phyloP scores from a whole-genome alignment of 129 eudicot species.

The Flaveria trinervia region DNA sequence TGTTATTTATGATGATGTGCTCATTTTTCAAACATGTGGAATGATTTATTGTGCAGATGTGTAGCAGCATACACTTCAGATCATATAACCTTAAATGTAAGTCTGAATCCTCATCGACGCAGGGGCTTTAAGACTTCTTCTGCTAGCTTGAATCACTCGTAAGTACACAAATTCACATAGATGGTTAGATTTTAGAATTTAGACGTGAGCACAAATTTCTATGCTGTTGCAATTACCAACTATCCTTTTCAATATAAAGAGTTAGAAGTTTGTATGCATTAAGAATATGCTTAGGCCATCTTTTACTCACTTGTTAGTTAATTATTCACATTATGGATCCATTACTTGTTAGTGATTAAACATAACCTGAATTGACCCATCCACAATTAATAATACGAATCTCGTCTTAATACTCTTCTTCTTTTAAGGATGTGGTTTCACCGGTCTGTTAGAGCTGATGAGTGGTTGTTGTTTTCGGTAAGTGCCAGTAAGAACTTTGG shows the following conservation, averaged over 20 bases:
- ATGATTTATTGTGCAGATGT: conserved; percentile 51
- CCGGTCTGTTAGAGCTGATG: conserved; percentile 81
- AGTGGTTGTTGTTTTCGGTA: conserved; percentile 82
- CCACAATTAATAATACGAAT: not conserved
- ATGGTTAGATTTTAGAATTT: no score
- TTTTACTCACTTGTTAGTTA: no score
- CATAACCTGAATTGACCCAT: no score
- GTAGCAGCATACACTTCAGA: conserved; percentile 83
- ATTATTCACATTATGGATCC: no score
- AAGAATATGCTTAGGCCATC: no score
- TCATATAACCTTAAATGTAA: conserved; percentile 58
- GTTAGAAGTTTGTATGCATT: no score
- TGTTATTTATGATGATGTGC: not conserved
- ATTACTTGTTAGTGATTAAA: no score
- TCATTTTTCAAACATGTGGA: not conserved
- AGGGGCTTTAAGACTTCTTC: conserved; percentile 56
- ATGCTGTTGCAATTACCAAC: no score
- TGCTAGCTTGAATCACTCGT: conserved; percentile 86
- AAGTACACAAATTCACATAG: conserved; percentile 31
- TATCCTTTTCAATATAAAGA: no score
- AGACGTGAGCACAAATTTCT: no score
- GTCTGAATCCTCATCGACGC: conserved; percentile 80
- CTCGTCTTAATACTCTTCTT: not conserved
- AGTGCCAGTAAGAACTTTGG: conserved; percentile 21
- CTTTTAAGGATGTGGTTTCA: conserved; percentile 89